Conservation (phyloP, 208 protist genomes). For the Wallacemonas sp. region DNA sequence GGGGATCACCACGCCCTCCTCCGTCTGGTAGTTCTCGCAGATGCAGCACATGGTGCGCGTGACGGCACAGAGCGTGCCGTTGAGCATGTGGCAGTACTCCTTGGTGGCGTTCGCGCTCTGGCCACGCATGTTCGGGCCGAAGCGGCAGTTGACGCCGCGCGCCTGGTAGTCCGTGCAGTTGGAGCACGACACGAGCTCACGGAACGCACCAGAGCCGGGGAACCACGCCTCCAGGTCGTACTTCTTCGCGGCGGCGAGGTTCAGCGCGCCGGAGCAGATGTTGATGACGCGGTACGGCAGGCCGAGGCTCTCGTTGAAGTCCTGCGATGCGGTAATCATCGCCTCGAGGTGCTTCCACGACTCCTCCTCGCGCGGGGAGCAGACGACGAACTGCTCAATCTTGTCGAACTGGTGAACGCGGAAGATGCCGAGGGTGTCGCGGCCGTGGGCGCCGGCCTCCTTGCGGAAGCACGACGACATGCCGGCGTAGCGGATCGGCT, state of each 20-base stretch:
- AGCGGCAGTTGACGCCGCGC: conserved; percentile 91
- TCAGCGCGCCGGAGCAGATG: conserved; percentile 97
- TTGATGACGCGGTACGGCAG: conserved; percentile 94
- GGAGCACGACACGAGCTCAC: conserved; percentile 99
- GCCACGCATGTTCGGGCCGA: conserved; percentile 81
- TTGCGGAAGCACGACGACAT: conserved; percentile 99
- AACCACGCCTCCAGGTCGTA: conserved; percentile 99
- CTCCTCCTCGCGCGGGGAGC: conserved; percentile 88
- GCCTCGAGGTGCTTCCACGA: conserved; percentile 92
- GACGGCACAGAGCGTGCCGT: conserved; percentile 98
- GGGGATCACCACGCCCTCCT: conserved; percentile 93
- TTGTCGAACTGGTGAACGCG: conserved; percentile 98
- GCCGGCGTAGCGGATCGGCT: conserved; percentile 96
- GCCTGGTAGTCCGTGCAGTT: conserved; percentile 99
- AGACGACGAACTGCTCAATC: conserved; percentile 96
- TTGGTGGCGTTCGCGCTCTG: conserved; percentile 80
- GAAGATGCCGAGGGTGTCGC: conserved; percentile 96
- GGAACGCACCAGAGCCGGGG: conserved; percentile 95
- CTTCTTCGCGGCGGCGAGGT: conserved; percentile 99
- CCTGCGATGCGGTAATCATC: conserved; percentile 92
- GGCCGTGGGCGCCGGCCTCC: conserved; percentile 97
- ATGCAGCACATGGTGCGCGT: conserved; percentile 99
- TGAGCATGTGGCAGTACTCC: conserved; percentile 99
- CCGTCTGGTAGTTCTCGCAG: conserved; percentile 99
- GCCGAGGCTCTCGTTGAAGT: conserved; percentile 94